Conservation (phyloP, 176 grass and related monocot genomes). For the Hordeum vulgare region DNA sequence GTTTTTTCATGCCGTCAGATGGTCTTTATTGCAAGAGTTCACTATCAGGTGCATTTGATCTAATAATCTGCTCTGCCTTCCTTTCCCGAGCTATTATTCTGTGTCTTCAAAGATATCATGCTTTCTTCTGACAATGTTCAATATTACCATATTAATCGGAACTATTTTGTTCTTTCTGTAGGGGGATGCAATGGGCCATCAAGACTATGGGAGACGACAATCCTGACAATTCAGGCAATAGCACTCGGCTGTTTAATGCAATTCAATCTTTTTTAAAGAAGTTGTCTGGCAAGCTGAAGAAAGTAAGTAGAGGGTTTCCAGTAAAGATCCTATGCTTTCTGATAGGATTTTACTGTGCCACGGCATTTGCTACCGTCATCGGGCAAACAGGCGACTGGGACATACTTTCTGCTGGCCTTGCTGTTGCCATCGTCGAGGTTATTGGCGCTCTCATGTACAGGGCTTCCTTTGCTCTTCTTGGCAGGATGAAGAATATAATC, state of each 20-base stretch:
- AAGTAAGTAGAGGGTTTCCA: conserved; percentile 44
- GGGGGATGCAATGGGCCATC: conserved; percentile 31
- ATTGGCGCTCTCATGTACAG: conserved; percentile 92
- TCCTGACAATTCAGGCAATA: conserved; percentile 32
- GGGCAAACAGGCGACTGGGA: conserved; percentile 97
- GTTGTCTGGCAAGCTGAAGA: conserved; percentile 38
- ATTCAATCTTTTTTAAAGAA: conserved; percentile 45
- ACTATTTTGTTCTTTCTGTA: neutral
- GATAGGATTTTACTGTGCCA: conserved; percentile 84
- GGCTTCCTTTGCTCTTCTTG: conserved; percentile 47
- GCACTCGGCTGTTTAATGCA: conserved; percentile 50
- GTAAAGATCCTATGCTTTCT: conserved; percentile 86
- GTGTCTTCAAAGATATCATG: too few species aligned
- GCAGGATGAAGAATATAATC: conserved; percentile 57
- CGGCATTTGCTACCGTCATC: conserved; percentile 85
- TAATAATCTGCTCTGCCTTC: neutral
- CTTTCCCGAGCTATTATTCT: neutral
- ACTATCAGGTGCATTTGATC: neutral
- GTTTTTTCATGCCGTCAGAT: neutral
- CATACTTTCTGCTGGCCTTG: conserved; percentile 84
- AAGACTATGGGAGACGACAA: conserved; percentile 37
- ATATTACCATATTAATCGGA: neutral
- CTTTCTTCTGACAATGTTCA: neutral
- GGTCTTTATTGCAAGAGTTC: neutral
- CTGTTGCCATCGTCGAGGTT: conserved; percentile 75